phyloP scores from a whole-genome alignment of 2,329 filamentous ascomycete species.

The Colletotrichum truncatum region DNA sequence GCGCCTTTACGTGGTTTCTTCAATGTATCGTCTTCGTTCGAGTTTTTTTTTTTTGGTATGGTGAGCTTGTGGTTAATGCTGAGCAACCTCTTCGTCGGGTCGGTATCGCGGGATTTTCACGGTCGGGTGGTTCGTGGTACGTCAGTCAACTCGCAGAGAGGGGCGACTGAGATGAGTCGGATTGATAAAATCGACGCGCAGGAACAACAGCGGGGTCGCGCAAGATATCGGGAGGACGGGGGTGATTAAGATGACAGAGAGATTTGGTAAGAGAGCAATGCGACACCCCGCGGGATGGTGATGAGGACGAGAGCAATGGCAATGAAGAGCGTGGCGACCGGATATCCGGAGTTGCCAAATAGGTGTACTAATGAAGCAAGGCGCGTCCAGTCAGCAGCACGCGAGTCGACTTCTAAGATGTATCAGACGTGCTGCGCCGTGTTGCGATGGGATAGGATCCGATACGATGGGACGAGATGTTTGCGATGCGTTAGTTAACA shows the following conservation, averaged over 20 bases:
- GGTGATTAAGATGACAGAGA: not conserved
- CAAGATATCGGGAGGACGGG: not conserved
- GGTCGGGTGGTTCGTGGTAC: not conserved
- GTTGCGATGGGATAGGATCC: not conserved
- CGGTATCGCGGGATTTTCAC: not conserved
- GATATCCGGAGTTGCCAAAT: constrained; percentile 8
- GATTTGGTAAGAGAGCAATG: not conserved
- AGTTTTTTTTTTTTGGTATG: not conserved
- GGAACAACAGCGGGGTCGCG: too few species aligned
- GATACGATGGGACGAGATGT: not conserved
- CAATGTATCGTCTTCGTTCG: not conserved
- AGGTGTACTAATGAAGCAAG: not conserved
- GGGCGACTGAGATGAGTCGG: not conserved
- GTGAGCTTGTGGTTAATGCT: not conserved
- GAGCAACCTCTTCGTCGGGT: not conserved
- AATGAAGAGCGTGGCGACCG: constrained; percentile 14
- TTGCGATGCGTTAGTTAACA: too few species aligned
- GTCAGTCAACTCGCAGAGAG: not conserved
- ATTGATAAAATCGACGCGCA: too few species aligned
- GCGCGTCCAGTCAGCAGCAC: constrained; percentile 20
- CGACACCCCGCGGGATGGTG: not conserved
- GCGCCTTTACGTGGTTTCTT: not conserved
- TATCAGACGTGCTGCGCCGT: constrained; percentile 1
- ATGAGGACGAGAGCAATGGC: not conserved
- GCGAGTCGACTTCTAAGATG: not conserved